Evolutionary conservation across 768 basidiomycete genomes (phyloP).

Genomic region (Termitomyces sp.): DNA sequence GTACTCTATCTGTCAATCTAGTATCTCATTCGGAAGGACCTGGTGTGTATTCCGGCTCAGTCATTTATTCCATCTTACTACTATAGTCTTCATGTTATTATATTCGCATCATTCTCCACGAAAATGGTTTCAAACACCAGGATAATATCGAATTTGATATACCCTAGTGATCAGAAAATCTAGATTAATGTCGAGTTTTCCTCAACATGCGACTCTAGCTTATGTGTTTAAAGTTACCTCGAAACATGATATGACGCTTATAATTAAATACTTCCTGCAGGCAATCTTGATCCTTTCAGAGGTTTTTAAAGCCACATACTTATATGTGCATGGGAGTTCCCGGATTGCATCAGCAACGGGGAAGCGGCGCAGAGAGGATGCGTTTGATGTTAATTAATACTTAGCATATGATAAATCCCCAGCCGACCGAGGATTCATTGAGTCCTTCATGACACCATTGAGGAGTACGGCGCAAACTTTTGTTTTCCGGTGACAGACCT

Average conservation of each 20-base stretch:
- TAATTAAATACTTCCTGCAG: background rate
- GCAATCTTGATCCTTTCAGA: background rate
- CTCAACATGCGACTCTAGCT: background rate
- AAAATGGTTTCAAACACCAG: background rate
- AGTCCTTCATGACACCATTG: background rate
- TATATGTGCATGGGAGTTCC: background rate
- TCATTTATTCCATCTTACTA: background rate
- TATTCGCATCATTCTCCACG: background rate
- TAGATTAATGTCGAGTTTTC: background rate
- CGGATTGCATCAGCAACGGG: background rate
- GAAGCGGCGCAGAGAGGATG: background rate
- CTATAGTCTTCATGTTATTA: background rate
- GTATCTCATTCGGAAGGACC: background rate
- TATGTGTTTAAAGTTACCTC: no score
- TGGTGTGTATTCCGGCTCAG: background rate
- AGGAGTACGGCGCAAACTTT: slow-evolving; percentile 38
- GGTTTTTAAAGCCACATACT: background rate
- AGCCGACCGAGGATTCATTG: background rate
- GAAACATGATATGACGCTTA: background rate
- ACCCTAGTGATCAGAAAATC: background rate
- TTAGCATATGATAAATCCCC: background rate
- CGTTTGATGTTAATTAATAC: background rate
- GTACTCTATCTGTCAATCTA: slow-evolving; percentile 11
- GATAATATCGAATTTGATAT: background rate
- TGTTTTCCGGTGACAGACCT: slow-evolving; percentile 41